These are phyloP conservation scores for Globisporangium iwayamae DNA, from an alignment of 352 stramenopile species.

Conservation along the genomic window DNA sequence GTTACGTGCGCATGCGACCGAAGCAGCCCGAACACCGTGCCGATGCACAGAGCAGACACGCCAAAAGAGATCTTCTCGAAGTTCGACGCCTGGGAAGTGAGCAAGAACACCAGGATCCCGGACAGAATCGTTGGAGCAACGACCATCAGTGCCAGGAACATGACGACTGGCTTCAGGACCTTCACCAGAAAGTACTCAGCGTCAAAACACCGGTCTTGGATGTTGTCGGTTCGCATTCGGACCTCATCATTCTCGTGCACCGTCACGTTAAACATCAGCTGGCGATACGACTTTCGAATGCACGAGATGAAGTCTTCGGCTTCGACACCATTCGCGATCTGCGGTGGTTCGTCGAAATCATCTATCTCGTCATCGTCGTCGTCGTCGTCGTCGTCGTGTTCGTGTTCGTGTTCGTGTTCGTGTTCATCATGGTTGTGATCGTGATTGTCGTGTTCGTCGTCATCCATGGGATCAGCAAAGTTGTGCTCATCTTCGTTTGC, in stretches of 20 bases:
- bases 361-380: constrained; percentile 32
- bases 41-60: constrained; percentile 42
- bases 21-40: constrained; percentile 30
- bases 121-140: constrained; percentile 54
- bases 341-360: constrained; percentile 14
- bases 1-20: constrained; percentile 44
- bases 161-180: constrained; percentile 55
- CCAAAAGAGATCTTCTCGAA: constrained; percentile 60
- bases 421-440: constrained; percentile 38
- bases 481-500: constrained; percentile 11
- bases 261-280: constrained; percentile 66
- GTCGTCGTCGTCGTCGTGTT: constrained; percentile 34
- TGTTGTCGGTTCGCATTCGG: constrained; percentile 51
- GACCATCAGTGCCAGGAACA: constrained; percentile 46
- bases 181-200: constrained; percentile 53
- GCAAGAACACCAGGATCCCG: constrained; percentile 32
- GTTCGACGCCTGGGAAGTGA: constrained; percentile 29
- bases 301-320: constrained; percentile 40
- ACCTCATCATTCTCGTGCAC: constrained; percentile 70
- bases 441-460: constrained; percentile 29
- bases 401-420: constrained; percentile 32
- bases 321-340: constrained; percentile 12
- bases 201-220: constrained; percentile 73
- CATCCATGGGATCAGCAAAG: constrained; percentile 17
- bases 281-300: constrained; percentile 62